Conservation (phyloP, 2,329 filamentous ascomycete genomes). For the Didymosphaeria variabile region DNA sequence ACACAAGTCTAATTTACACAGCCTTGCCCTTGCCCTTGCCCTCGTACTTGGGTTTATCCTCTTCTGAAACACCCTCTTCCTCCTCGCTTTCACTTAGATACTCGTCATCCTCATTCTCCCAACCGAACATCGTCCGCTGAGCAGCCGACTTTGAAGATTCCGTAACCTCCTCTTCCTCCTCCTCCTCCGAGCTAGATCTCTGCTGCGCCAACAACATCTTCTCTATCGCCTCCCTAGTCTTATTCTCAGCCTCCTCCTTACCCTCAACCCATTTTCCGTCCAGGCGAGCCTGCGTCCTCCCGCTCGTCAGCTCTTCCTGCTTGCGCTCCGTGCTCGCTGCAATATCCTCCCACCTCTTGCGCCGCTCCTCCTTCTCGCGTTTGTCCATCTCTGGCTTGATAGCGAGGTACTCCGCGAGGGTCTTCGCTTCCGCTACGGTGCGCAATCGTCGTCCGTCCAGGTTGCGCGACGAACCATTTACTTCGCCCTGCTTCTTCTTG, state of each 20-base stretch:
- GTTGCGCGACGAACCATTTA: constrained; percentile 91
- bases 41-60: constrained; percentile 42
- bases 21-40: constrained; percentile 57
- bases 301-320: constrained; percentile 82
- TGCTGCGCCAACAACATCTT: constrained; percentile 59
- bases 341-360: constrained; percentile 86
- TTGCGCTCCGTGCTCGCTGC: constrained; percentile 84
- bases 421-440: constrained; percentile 94
- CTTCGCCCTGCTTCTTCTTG: constrained; percentile 85
- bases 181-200: constrained; percentile 51
- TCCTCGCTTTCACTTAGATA: constrained; percentile 58
- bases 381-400: constrained; percentile 98
- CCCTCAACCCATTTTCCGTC: constrained; percentile 96
- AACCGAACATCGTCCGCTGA: constrained; percentile 72
- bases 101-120: constrained; percentile 75
- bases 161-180: constrained; percentile 31
- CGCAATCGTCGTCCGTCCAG: constrained; percentile 88
- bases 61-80: constrained; percentile 52
- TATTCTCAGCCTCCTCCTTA: constrained; percentile 88
- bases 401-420: constrained; percentile 90
- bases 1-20: constrained; percentile 10
- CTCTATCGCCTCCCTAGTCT: constrained; percentile 78
- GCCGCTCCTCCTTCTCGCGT: constrained; percentile 86
- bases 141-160: constrained; percentile 43
- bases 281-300: constrained; percentile 69